phyloP scores from a whole-genome alignment of 2,329 filamentous ascomycete genomes.

The Alternaria infectoria region DNA sequence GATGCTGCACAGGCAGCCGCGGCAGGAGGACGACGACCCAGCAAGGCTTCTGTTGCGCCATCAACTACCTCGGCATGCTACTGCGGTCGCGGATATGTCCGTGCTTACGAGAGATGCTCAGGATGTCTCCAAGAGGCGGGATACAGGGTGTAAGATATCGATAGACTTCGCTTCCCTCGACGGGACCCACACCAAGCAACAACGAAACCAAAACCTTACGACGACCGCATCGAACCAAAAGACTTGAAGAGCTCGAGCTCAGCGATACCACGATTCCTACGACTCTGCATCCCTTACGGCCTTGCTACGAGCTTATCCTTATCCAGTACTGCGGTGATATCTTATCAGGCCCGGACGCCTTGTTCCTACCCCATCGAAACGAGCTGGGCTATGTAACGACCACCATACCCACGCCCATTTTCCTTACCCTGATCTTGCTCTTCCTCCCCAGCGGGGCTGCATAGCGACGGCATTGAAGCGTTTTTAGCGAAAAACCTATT shows the following conservation, averaged over 20 bases:
- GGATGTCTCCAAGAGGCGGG: constrained; percentile 52
- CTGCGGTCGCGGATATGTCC: constrained; percentile 49
- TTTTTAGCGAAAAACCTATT: constrained; percentile 35
- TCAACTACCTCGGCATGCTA: constrained; percentile 37
- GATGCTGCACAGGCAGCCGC: constrained; percentile 36
- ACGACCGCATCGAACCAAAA: constrained; percentile 22
- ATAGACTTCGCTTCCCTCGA: background rate
- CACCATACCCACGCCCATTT: background rate
- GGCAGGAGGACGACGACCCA: constrained; percentile 37
- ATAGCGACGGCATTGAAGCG: constrained; percentile 47
- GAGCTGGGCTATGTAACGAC: background rate
- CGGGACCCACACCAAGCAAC: background rate
- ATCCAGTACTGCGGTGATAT: background rate
- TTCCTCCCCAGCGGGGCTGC: constrained; percentile 30
- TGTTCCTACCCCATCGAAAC: background rate
- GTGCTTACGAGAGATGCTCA: constrained; percentile 52
- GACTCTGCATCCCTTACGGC: constrained; percentile 15
- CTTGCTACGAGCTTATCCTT: background rate
- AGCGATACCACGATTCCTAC: constrained; percentile 39
- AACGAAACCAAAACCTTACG: constrained; percentile 14
- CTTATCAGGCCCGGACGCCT: background rate
- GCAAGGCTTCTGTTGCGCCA: constrained; percentile 42
- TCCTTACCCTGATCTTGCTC: constrained; percentile 27
- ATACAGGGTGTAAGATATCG: constrained; percentile 31
- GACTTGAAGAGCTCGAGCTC: constrained; percentile 48